These are phyloP conservation scores for Penicillium sp. DNA, from an alignment of 2,329 filamentous ascomycete genomes.

Conservation along the genomic window DNA sequence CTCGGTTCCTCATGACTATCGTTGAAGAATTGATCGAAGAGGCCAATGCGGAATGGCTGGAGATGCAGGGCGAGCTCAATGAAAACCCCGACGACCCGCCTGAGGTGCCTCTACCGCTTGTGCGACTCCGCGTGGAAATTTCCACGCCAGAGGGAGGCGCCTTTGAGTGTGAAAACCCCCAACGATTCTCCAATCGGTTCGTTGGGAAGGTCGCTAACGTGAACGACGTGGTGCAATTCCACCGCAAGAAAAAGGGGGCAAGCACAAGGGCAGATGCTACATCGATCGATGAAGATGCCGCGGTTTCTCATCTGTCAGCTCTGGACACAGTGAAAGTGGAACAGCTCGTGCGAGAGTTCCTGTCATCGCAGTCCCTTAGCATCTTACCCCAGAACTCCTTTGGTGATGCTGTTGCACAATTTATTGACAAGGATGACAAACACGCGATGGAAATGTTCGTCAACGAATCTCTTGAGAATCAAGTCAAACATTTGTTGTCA, in stretches of 20 bases:
- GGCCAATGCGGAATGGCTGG: conserved; percentile 77
- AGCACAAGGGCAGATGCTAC: conserved; percentile 52
- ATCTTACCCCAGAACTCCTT: conserved; percentile 92
- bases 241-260: conserved; percentile 75
- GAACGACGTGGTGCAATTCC: conserved; percentile 90
- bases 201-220: conserved; percentile 87
- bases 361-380: conserved; percentile 83
- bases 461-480: conserved; percentile 67
- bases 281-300: conserved; percentile 61
- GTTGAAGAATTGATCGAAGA: conserved; percentile 87
- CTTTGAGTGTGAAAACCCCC: conserved; percentile 92
- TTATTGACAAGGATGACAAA: conserved; percentile 93
- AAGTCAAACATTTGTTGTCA: conserved; percentile 69
- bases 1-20: conserved; percentile 70
- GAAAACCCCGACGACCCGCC: conserved; percentile 49
- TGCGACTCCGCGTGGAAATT: conserved; percentile 89
- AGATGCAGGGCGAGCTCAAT: conserved; percentile 63
- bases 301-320: conserved; percentile 60
- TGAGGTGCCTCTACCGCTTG: conserved; percentile 74
- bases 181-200: conserved; percentile 93
- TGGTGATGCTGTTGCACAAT: conserved; percentile 87
- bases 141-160: conserved; percentile 79
- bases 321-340: conserved; percentile 84
- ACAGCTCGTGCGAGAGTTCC: conserved; percentile 82
- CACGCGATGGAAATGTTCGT: conserved; percentile 85